A percentile compares a stretch with the other conserved stretches of the same genome.
phyloP scores from a whole-genome alignment of 345 rosid genomes.

The Populus alba region DNA sequence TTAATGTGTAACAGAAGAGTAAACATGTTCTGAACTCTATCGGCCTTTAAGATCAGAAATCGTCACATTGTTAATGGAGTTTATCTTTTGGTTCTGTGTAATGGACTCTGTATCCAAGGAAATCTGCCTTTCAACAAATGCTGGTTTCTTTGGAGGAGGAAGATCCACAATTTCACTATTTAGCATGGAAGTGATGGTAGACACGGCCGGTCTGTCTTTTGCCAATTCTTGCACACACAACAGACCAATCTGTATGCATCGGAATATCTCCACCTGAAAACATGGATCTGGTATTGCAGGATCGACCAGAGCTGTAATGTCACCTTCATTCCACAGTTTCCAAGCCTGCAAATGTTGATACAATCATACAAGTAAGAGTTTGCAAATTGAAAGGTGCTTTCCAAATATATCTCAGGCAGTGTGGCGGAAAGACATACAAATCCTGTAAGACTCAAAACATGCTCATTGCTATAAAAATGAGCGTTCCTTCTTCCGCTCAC shows the following conservation, averaged over 20 bases:
- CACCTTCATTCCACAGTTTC: slow-evolving; percentile 20
- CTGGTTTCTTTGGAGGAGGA: slow-evolving; percentile 15
- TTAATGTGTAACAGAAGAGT: too few relatives aligned
- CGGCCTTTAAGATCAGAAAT: background rate
- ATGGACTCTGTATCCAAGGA: too few relatives aligned
- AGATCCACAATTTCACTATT: slow-evolving; percentile 21
- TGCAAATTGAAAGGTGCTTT: too few relatives aligned
- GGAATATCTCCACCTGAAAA: background rate
- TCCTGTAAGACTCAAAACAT: slow-evolving; percentile 24
- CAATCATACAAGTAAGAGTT: background rate
- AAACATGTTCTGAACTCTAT: background rate
- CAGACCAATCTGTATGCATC: slow-evolving; percentile 24
- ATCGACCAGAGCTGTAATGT: background rate
- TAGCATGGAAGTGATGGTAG: background rate
- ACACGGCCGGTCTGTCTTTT: too few relatives aligned
- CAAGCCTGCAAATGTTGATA: slow-evolving; percentile 16
- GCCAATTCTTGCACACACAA: slow-evolving; percentile 28
- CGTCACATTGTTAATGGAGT: background rate
- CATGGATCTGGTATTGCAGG: background rate
- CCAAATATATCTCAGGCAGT: background rate
- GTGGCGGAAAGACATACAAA: slow-evolving; percentile 18
- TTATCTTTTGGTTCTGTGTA: too few relatives aligned
- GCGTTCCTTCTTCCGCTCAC: slow-evolving; percentile 35
- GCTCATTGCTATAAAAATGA: slow-evolving; percentile 19
- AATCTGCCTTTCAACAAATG: background rate